Evolutionary conservation across 768 basidiomycete genomes (phyloP), one percentile per base, ranked within the genome.

Genomic region (Macrolepiota albuminosa): DNA sequence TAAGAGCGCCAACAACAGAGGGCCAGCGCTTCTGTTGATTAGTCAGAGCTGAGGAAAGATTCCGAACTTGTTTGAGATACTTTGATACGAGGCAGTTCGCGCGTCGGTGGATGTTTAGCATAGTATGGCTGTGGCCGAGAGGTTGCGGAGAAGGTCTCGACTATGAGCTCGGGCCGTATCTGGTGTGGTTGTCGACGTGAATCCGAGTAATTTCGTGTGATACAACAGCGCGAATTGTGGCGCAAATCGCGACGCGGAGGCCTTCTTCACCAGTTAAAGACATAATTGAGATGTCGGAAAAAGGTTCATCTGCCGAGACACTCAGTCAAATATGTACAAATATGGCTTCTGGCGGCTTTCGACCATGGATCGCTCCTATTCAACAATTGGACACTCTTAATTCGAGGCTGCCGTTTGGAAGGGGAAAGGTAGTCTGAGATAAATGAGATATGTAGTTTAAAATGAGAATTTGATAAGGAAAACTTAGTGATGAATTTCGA

Each of bases 21-120:
- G 89, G 88, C 88, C 89, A 90, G 66, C 72, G 75, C 66, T 73
- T 75, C 81, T 82, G 47, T 57, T 31, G 14, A 31, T 18, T 16
- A 0, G 39, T 37, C 11, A 59, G 10, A 9, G 11, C 18, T n/a
- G n/a, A 47, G 3, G 37, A 58, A 8, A 9, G 34, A 34, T n/a
- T 26, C 18, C 18, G 40, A 11, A 24, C 31, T 34, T 6, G 14
- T 53, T 26, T 33, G 48, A 43, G 10, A 24, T 55, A 76, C 77
- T 70, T 75, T 72, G 33, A 68, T 65, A 46, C 62, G 70, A 14
- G 78, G 78, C 29, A 79, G 67, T 24, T 77, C 76, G 60, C 75
- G 60, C 13, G 60, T 63, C 2, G 64, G 64, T 21, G 66, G 64
- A 42, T 69, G 68, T 57, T 66, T 75, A 16, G 69, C 71, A 53